These are phyloP conservation scores for Floccularia luteovirens DNA, from an alignment of 768 basidiomycete species.

Conservation along the genomic window DNA sequence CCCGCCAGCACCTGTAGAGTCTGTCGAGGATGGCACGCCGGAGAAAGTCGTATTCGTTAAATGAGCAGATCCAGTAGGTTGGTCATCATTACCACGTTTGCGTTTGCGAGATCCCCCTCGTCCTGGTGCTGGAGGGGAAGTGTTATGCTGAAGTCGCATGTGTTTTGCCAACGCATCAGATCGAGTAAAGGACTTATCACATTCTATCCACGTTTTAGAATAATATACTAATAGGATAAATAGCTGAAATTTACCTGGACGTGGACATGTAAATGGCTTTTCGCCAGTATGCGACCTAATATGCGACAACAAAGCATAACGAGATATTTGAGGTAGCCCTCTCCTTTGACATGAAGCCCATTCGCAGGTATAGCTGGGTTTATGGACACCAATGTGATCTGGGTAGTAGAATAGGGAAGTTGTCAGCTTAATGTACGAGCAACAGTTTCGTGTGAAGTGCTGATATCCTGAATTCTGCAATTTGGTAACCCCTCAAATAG, in stretches of 20 bases:
- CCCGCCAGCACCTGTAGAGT: conserved; percentile 16
- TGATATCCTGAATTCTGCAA: not conserved
- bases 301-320: conserved; percentile 88
- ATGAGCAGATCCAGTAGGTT: conserved; percentile 13
- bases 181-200: conserved; percentile 92
- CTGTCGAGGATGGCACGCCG: conserved; percentile 15
- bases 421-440: not conserved
- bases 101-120: conserved; percentile 66
- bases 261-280: conserved; percentile 81
- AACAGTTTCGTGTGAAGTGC: conserved; percentile 1
- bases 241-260: conserved; percentile 63
- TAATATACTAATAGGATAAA: too few relatives aligned
- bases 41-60: conserved; percentile 14
- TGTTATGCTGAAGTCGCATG: conserved; percentile 83
- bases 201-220: conserved; percentile 45
- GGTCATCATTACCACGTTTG: conserved; percentile 46
- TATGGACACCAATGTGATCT: conserved; percentile 82
- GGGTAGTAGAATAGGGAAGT: conserved; percentile 3
- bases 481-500: conserved; percentile 1
- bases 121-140: conserved; percentile 64
- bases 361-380: conserved; percentile 83
- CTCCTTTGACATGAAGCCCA: conserved; percentile 79
- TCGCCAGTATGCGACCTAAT: conserved; percentile 92
- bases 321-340: conserved; percentile 79
- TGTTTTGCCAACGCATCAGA: conserved; percentile 92